phyloP scores from a whole-genome alignment of 2,329 filamentous ascomycete genomes.

The Colletotrichum cordylinicola region DNA sequence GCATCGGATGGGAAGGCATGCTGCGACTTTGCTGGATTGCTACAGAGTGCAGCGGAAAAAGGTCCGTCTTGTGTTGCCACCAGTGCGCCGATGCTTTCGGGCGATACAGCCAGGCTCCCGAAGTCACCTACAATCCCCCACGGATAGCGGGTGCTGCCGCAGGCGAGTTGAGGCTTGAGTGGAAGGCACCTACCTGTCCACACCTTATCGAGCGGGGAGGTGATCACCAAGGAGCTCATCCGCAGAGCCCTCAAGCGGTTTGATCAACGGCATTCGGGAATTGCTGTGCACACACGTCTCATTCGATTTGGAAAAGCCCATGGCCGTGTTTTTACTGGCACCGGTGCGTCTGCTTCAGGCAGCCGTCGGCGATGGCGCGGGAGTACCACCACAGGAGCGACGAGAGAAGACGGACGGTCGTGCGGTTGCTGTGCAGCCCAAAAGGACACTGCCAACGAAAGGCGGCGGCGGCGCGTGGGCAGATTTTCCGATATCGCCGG shows the following conservation, averaged over 20 bases:
- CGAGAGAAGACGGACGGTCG: neutral
- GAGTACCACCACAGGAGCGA: neutral
- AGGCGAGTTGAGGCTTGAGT: neutral
- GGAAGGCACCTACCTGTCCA: neutral
- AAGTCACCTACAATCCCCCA: neutral
- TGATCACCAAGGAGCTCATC: fast-evolving
- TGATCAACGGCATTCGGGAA: neutral
- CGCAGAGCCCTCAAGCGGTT: neutral
- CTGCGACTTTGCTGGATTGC: neutral
- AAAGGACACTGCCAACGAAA: too few species aligned
- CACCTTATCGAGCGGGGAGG: neutral
- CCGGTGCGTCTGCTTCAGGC: neutral
- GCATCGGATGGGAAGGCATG: neutral
- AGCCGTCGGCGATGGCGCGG: neutral
- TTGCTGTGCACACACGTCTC: neutral
- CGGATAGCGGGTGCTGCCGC: fast-evolving
- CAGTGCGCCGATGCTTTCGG: neutral
- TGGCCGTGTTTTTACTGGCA: neutral
- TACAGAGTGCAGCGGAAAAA: fast-evolving
- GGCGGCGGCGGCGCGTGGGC: too few species aligned
- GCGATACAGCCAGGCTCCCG: neutral
- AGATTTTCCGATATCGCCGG: too few species aligned
- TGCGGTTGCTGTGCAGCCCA: too few species aligned
- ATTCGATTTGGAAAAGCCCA: neutral
- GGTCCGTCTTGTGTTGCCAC: neutral